Evolutionary conservation across 73 alveolate genomes (phyloP).

Genomic region (Paramecium primaurelia): DNA sequence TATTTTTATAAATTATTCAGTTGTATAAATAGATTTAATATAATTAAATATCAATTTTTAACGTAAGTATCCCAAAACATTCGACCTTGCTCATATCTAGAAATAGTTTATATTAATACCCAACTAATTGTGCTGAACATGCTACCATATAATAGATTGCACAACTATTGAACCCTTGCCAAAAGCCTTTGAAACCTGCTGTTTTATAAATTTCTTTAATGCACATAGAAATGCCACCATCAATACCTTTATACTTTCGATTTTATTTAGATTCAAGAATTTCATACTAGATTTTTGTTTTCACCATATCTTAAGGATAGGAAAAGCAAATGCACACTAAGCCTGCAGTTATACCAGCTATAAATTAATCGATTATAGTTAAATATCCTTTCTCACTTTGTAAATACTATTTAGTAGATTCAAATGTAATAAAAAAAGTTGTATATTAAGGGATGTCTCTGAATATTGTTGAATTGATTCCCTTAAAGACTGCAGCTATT

Average conservation of each 20-base stretch:
- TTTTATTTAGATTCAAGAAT: not conserved
- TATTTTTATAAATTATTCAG: not conserved
- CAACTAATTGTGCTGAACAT: slow-evolving; percentile 20
- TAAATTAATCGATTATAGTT: not conserved
- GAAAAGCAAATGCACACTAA: slow-evolving; percentile 7
- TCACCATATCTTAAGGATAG: not conserved
- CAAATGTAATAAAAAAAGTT: not conserved
- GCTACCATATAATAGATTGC: slow-evolving; percentile 24
- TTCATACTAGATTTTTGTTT: not conserved
- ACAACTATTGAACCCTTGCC: slow-evolving; percentile 29
- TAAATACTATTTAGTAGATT: not conserved
- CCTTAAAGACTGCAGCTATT: not conserved
- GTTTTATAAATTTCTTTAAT: not conserved
- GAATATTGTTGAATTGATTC: not conserved
- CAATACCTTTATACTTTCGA: not conserved
- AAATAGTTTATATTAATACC: not conserved
- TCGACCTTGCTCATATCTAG: not conserved
- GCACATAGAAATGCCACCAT: not conserved
- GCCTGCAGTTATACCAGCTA: not conserved
- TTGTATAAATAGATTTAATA: not conserved
- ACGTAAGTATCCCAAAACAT: not conserved
- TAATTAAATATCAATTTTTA: not conserved
- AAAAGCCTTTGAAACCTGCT: not conserved
- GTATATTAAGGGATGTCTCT: slow-evolving; percentile 24
- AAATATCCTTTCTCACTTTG: not conserved